phyloP scores from a whole-genome alignment of 257 asterid genomes.

The Nicotiana tabacum region DNA sequence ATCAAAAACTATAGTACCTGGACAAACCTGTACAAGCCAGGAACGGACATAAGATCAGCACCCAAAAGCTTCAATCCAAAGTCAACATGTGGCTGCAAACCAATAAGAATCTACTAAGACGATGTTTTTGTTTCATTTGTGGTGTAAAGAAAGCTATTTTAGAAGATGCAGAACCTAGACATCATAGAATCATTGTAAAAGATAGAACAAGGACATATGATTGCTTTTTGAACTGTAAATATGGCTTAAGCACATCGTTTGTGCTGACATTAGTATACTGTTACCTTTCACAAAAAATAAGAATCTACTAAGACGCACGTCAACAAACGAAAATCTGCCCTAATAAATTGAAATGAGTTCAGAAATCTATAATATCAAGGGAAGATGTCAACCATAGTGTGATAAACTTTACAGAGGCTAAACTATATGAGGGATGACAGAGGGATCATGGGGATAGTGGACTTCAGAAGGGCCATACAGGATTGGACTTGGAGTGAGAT shows the following conservation, averaged over 20 bases:
- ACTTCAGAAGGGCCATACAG: neutral
- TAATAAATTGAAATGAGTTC: neutral
- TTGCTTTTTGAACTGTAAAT: neutral
- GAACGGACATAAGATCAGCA: conserved; percentile 98
- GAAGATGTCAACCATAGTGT: neutral
- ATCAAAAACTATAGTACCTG: conserved; percentile 48
- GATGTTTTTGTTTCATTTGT: neutral
- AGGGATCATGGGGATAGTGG: neutral
- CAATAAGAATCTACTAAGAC: conserved; percentile 14
- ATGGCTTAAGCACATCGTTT: neutral
- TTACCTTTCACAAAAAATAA: conserved; percentile 1
- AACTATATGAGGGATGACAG: neutral
- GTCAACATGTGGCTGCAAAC: conserved; percentile 91
- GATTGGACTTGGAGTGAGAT: neutral
- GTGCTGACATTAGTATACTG: neutral
- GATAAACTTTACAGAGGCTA: neutral
- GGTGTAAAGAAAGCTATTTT: neutral
- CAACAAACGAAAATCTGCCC: neutral
- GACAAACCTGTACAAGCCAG: conserved; percentile 70
- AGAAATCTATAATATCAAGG: neutral
- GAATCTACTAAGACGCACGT: conserved; percentile 9
- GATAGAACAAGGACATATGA: neutral
- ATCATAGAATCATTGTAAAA: neutral
- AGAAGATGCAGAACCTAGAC: conserved; percentile 1
- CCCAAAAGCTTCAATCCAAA: conserved; percentile 84